A percentile compares a stretch with the other conserved stretches of the same genome.
phyloP scores from a whole-genome alignment of 2,329 filamentous ascomycete genomes.

The Neonectria neomacrospora region DNA sequence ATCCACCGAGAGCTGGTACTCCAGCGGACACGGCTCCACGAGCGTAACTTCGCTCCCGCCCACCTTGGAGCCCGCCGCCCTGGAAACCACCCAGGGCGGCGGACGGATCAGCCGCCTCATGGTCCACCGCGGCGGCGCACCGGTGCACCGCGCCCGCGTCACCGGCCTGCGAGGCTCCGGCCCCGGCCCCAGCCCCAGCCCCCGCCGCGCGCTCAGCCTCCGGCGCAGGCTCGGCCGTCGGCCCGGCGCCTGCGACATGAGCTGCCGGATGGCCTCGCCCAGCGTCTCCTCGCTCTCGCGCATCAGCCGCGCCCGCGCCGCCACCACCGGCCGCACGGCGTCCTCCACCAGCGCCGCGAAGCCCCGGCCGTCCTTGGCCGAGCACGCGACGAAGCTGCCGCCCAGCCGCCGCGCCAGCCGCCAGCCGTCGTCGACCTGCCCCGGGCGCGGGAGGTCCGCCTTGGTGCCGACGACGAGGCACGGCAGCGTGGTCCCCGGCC shows the following conservation, averaged over 20 bases:
- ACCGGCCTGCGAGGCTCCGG: conserved; percentile 7
- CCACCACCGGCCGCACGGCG: conserved; percentile 25
- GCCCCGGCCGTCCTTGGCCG: conserved; percentile 17
- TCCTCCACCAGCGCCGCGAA: conserved; percentile 22
- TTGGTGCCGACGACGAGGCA: conserved; percentile 32
- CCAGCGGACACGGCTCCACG: conserved; percentile 25
- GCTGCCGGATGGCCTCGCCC: conserved; percentile 21
- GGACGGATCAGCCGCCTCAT: conserved; percentile 23
- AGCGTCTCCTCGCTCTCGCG: conserved; percentile 32
- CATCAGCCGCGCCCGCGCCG: conserved; percentile 27
- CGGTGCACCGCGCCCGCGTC: conserved; percentile 22
- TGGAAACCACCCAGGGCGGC: conserved; percentile 5
- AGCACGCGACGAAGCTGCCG: conserved; percentile 25
- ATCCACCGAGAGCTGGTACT: conserved; percentile 31
- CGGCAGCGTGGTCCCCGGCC: conserved; percentile 27
- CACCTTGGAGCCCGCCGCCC: background rate
- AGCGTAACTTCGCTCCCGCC: conserved; percentile 24
- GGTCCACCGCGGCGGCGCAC: conserved; percentile 32
- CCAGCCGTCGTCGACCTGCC: conserved; percentile 25
- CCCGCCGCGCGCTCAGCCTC: conserved; percentile 9
- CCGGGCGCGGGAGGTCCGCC: conserved; percentile 12
- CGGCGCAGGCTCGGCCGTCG: conserved; percentile 13
- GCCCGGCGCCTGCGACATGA: conserved; percentile 8
- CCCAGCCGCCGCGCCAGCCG: conserved; percentile 27
- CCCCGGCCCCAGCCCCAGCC: background rate